These are phyloP conservation scores for Bipolaris gigantea DNA, from an alignment of 2,329 filamentous ascomycete species.

Conservation along the genomic window DNA sequence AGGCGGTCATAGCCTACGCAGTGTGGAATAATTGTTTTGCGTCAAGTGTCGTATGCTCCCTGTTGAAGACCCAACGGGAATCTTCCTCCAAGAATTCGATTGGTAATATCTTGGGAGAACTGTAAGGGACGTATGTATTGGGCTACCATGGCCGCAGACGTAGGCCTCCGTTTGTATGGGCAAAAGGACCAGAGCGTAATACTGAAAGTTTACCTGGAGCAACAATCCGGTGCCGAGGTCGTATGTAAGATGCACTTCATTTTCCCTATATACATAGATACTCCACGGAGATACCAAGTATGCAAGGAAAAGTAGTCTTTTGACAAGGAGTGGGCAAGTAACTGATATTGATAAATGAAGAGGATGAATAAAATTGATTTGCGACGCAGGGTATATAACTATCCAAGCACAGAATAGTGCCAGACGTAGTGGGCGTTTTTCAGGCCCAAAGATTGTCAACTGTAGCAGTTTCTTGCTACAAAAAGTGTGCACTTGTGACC, in stretches of 20 bases:
- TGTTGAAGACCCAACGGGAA: background rate
- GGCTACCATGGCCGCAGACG: background rate
- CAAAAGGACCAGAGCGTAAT: background rate
- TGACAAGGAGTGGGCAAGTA: background rate
- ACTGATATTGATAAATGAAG: background rate
- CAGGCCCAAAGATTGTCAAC: background rate
- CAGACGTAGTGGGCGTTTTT: background rate
- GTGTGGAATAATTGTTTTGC: constrained; percentile 5
- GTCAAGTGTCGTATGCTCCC: background rate
- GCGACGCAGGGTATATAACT: constrained; percentile 16
- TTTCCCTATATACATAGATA: background rate
- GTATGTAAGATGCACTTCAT: background rate
- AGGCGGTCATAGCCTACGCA: constrained; percentile 6
- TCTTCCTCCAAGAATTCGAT: background rate
- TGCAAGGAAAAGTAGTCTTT: background rate
- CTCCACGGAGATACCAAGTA: background rate
- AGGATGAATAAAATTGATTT: background rate
- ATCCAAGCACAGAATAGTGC: constrained; percentile 5
- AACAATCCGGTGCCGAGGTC: background rate
- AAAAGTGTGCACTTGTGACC: background rate
- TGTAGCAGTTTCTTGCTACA: background rate
- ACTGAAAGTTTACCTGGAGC: background rate
- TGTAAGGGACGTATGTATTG: background rate
- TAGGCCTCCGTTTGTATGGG: background rate
- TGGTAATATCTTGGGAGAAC: background rate